Evolutionary conservation across 768 basidiomycete species (phyloP), one percentile per base, ranked within the genome.

Genomic region (Trametes punicea): DNA sequence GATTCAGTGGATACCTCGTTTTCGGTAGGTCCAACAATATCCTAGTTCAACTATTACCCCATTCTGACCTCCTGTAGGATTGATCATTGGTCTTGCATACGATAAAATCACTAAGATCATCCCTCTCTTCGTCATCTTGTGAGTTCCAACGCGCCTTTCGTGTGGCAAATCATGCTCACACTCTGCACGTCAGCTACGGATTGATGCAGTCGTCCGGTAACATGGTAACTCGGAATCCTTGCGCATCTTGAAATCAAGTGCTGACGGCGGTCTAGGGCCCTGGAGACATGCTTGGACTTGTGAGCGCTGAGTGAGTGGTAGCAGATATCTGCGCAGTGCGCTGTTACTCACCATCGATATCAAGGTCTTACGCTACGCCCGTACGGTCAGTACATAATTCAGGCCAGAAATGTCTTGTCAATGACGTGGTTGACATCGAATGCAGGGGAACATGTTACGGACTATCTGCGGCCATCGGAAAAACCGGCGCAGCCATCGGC

Each of bases 121-220:
- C 36, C 83, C 82, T 4, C 74, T 83, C 8, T 90, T 90, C 63
- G 77, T 89, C 47, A 69, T 89, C 57, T 81, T 89, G 83, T 85
- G 63, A 64, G 81, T 69, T 1, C 26, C 56, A 6, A 20, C 16
- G 30, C 30, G 39, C 26, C 8, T 46, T 49, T 13, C 29, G 27
- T 26, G 29, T 41, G 33, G 31, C 15, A 18, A 23, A n/a, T 13
- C 11, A 2, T 46, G 4, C 30, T 41, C 20, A 55, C 34, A 23
- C 23, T 56, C 16, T 33, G 6, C n/a, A 10, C 34, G 45, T 46
- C 55, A 84, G 83, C 61, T 88, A 86, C 66, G 87, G 83, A 2
- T 70, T 87, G 51, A 85, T 88, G 85, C 83, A 87, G 62, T 85
- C 82, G 3, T 79, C 76, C 41, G 86, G 85, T n/a, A 88, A 88